Evolutionary conservation across 768 basidiomycete species (phyloP).

Genomic region (Gloeophyllum trabeum): DNA sequence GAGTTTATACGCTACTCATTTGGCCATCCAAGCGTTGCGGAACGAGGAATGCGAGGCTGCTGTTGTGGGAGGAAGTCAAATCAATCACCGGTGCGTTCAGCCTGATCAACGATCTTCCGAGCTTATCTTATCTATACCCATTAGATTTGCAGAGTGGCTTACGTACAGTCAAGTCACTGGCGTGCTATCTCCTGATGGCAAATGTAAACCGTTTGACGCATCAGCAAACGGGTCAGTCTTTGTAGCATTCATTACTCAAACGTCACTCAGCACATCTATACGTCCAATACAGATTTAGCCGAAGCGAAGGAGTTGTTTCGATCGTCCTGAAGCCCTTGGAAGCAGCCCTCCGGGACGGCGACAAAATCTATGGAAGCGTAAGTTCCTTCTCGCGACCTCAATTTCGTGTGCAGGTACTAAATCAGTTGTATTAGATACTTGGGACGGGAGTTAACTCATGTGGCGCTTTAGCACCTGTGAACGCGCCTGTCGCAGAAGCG

Average conservation of each 20-base stretch:
- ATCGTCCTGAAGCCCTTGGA: conserved; percentile 3
- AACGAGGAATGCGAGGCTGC: conserved; percentile 9
- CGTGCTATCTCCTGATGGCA: conserved; percentile 21
- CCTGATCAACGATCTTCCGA: background rate
- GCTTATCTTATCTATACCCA: background rate
- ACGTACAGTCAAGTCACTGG: conserved; percentile 13
- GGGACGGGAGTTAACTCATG: background rate
- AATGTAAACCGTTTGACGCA: conserved; percentile 9
- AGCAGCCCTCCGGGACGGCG: conserved; percentile 7
- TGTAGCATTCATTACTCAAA: no score
- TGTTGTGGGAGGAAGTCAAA: conserved; percentile 8
- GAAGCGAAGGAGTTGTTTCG: conserved; percentile 1
- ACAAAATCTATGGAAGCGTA: conserved; percentile 6
- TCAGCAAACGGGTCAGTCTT: conserved; percentile 7
- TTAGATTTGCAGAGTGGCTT: conserved; percentile 2
- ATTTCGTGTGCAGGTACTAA: conserved; percentile 5
- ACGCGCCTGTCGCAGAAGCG: conserved; percentile 20
- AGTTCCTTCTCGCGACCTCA: conserved; percentile 18
- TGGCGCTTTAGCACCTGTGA: background rate
- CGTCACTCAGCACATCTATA: no score
- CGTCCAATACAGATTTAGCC: background rate
- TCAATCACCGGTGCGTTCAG: conserved; percentile 7
- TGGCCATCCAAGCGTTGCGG: conserved; percentile 8
- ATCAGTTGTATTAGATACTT: conserved; percentile 13
- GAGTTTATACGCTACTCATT: background rate